Conservation (phyloP, 2,329 filamentous ascomycete genomes). For the Penicillium sp. region DNA sequence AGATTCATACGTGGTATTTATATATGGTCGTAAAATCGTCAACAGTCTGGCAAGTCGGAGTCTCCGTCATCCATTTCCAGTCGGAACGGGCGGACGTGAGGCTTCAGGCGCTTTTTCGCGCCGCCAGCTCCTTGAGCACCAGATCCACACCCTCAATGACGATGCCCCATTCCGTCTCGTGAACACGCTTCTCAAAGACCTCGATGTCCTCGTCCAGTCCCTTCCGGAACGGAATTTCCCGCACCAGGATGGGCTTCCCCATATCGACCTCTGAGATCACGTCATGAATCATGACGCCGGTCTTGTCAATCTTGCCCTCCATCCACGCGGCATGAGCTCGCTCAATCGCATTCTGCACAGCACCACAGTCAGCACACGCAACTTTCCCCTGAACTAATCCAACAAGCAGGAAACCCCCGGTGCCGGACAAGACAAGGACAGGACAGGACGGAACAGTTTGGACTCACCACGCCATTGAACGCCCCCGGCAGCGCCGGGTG, state of each 20-base stretch:
- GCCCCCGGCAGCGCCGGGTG: constrained; percentile 72
- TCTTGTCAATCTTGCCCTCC: constrained; percentile 63
- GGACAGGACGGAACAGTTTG: not conserved
- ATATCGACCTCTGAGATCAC: constrained; percentile 78
- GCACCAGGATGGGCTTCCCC: constrained; percentile 68
- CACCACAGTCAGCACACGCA: too few species aligned
- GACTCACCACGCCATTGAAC: constrained; percentile 66
- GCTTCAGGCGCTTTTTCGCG: constrained; percentile 17
- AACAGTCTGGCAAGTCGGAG: too few species aligned
- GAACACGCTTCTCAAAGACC: constrained; percentile 68
- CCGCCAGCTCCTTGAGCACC: constrained; percentile 33
- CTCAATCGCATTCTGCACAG: constrained; percentile 63
- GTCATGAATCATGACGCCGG: constrained; percentile 85
- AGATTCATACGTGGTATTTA: too few species aligned
- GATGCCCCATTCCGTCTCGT: constrained; percentile 70
- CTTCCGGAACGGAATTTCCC: constrained; percentile 64
- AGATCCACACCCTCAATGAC: constrained; percentile 68
- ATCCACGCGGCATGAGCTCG: constrained; percentile 72
- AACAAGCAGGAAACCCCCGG: not conserved
- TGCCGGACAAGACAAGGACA: not conserved
- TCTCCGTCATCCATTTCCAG: too few species aligned
- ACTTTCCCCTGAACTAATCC: too few species aligned
- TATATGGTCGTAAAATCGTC: constrained; percentile 24
- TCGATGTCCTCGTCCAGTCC: constrained; percentile 61
- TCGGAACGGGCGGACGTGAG: too few species aligned